These are phyloP conservation scores for Entonaema liquescens DNA, from an alignment of 495 filamentous ascomycete genomes.

Conservation along the genomic window DNA sequence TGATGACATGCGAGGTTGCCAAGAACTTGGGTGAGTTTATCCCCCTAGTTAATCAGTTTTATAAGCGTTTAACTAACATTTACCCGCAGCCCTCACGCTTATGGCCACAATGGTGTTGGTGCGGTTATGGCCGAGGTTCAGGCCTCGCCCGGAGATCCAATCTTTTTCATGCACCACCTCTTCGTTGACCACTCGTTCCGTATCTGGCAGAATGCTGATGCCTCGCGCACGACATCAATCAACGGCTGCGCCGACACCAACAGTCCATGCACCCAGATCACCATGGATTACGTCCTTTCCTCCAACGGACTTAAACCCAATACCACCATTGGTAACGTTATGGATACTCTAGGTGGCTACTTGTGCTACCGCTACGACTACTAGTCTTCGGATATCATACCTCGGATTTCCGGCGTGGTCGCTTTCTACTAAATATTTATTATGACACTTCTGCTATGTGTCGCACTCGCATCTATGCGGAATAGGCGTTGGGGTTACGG, in stretches of 20 bases:
- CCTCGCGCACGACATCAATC: conserved; percentile 44
- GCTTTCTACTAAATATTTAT: background rate
- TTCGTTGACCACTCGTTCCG: conserved; percentile 53
- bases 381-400: conserved; percentile 25
- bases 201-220: conserved; percentile 52
- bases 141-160: conserved; percentile 51
- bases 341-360: conserved; percentile 49
- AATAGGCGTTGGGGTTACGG: conserved; percentile 9
- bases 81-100: conserved; percentile 33
- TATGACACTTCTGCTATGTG: background rate
- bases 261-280: conserved; percentile 44
- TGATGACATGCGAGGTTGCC: conserved; percentile 44
- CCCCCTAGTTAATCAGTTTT: background rate
- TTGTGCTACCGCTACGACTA: conserved; percentile 56
- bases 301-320: conserved; percentile 45
- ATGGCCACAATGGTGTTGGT: conserved; percentile 48
- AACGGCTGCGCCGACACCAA: conserved; percentile 49
- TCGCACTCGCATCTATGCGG: conserved; percentile 8
- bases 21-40: conserved; percentile 44
- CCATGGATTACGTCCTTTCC: conserved; percentile 45
- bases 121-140: conserved; percentile 50
- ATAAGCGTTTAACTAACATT: conserved; percentile 17
- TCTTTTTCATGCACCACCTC: conserved; percentile 55
- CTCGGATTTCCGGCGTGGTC: background rate
- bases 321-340: conserved; percentile 47